Evolutionary conservation across 1,284 basidiomycete species (phyloP).

Genomic region (Coniferiporia weirii): DNA sequence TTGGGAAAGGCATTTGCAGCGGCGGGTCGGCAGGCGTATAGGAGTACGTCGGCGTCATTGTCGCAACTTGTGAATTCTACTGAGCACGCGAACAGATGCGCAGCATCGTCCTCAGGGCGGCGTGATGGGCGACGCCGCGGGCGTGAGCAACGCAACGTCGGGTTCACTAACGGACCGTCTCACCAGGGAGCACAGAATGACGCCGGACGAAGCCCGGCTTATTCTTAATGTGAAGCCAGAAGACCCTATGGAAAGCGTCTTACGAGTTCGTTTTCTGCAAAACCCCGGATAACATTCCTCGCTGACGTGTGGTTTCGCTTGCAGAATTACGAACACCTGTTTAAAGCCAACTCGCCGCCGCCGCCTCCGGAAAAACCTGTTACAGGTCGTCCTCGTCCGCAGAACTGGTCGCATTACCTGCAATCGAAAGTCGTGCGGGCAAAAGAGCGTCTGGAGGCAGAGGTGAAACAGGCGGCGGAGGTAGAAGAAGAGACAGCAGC

Average conservation of each 20-base stretch:
- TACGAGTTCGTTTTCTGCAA: slow-evolving; percentile 51
- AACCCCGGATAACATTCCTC: not conserved
- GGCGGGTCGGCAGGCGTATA: slow-evolving; percentile 87
- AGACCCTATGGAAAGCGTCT: slow-evolving; percentile 60
- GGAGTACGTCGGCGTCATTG: slow-evolving; percentile 59
- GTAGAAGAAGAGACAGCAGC: slow-evolving; percentile 17
- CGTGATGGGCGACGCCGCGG: slow-evolving; percentile 58
- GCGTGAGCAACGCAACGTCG: slow-evolving; percentile 69
- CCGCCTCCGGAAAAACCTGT: slow-evolving; percentile 47
- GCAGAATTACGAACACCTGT: slow-evolving; percentile 91
- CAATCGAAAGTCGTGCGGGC: slow-evolving; percentile 97
- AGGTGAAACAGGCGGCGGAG: slow-evolving; percentile 46
- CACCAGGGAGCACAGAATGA: slow-evolving; percentile 87
- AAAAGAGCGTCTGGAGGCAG: slow-evolving; percentile 90
- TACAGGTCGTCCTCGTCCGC: slow-evolving; percentile 32
- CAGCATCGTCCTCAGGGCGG: slow-evolving; percentile 65
- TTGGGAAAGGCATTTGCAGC: slow-evolving; percentile 90
- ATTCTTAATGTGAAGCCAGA: slow-evolving; percentile 89
- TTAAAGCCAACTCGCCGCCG: slow-evolving; percentile 81
- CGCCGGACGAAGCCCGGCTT: slow-evolving; percentile 90
- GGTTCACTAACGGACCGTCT: slow-evolving; percentile 70
- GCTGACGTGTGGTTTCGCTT: not conserved
- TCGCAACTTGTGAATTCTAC: not conserved
- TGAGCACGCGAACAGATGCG: slow-evolving; percentile 58
- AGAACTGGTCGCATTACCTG: slow-evolving; percentile 82